Conservation (phyloP, 75 land plant genomes). For the Azolla pinnata region DNA sequence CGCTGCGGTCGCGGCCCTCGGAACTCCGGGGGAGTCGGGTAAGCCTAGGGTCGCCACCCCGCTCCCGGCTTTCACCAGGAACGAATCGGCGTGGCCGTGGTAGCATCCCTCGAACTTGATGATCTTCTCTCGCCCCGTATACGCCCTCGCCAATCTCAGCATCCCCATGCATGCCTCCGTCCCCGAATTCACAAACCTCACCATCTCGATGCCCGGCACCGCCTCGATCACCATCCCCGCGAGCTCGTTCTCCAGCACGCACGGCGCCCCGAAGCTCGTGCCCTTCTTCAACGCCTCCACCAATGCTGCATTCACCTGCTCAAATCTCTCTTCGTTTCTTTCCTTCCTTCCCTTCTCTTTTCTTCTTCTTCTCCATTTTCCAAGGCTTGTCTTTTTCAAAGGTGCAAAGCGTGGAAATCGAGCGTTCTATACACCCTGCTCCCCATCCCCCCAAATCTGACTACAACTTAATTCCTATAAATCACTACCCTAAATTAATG, state of each 20-base stretch:
- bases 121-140: slow-evolving; percentile 58
- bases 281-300: slow-evolving; percentile 86
- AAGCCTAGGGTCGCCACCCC: slow-evolving; percentile 97
- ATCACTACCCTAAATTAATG: too few species aligned
- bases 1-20: slow-evolving; percentile 52
- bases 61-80: slow-evolving; percentile 95
- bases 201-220: slow-evolving; percentile 97
- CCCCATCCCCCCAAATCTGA: too few species aligned
- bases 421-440: not conserved
- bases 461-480: too few species aligned
- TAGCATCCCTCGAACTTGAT: slow-evolving; percentile 97
- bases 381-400: too few species aligned
- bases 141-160: slow-evolving; percentile 88
- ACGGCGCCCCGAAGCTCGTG: slow-evolving; percentile 99
- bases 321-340: too few species aligned
- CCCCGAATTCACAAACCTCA: slow-evolving; percentile 92
- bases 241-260: slow-evolving; percentile 59
- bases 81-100: slow-evolving; percentile 97
- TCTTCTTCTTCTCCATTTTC: too few species aligned
- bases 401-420: not conserved
- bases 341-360: too few species aligned
- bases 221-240: slow-evolving; percentile 89
- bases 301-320: slow-evolving; percentile 84
- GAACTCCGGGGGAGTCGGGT: slow-evolving; percentile 91
- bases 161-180: slow-evolving; percentile 98